phyloP scores from a whole-genome alignment of 768 basidiomycete species.

The Termitomyces sp. region DNA sequence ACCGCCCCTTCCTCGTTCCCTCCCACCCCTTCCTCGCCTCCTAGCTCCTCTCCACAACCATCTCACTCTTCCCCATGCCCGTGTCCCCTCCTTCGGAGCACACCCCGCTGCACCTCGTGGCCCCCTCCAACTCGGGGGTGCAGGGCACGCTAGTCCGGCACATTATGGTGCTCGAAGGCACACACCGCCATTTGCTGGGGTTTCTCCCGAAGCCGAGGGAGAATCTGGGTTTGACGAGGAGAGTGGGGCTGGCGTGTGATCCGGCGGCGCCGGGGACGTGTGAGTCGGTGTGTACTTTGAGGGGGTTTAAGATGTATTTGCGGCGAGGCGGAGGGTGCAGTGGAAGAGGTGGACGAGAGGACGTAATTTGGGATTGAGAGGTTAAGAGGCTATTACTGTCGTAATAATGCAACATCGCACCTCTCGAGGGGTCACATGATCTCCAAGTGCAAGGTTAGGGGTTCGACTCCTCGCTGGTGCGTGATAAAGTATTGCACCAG shows the following conservation, averaged over 20 bases:
- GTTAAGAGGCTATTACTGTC: no score
- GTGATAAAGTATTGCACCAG: no score
- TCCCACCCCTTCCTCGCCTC: constrained; percentile 42
- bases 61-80: constrained; percentile 32
- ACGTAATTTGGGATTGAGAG: no score
- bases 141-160: constrained; percentile 66
- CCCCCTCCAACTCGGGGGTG: constrained; percentile 27
- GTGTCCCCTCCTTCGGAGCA: constrained; percentile 32
- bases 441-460: no score
- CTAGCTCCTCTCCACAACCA: constrained; percentile 68
- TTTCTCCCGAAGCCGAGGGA: constrained; percentile 45
- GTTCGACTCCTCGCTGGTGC: no score
- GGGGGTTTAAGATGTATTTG: no score
- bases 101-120: constrained; percentile 26
- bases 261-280: constrained; percentile 72
- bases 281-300: constrained; percentile 68
- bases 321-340: no score
- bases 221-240: constrained; percentile 2
- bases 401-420: no score
- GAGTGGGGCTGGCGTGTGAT: constrained; percentile 70
- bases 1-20: constrained; percentile 68
- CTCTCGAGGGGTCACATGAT: no score
- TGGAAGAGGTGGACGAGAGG: no score
- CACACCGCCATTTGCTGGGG: constrained; percentile 52
- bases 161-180: constrained; percentile 64